These are phyloP conservation scores for Achaetomium macrosporum DNA, from an alignment of 2,329 filamentous ascomycete species.

Conservation along the genomic window DNA sequence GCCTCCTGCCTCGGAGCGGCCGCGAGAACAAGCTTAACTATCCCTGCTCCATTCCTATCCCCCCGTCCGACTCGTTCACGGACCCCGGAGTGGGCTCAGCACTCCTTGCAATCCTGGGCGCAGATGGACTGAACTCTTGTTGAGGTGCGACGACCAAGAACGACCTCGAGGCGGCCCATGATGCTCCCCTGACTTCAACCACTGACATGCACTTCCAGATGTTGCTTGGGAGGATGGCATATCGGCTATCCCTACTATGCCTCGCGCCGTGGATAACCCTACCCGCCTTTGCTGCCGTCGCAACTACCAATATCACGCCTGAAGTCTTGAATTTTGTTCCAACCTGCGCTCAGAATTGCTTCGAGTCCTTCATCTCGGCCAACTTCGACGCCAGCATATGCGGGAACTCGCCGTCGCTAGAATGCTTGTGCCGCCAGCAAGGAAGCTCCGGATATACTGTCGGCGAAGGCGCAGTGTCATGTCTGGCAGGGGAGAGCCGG, in stretches of 20 bases:
- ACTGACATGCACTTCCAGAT: slow-evolving; percentile 30
- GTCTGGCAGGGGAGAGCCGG: slow-evolving; percentile 50
- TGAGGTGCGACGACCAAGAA: slow-evolving; percentile 13
- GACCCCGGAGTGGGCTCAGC: background rate
- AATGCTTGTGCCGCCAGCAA: slow-evolving; percentile 57
- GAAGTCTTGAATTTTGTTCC: slow-evolving; percentile 45
- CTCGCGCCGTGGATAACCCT: slow-evolving; percentile 30
- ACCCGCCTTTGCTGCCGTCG: slow-evolving; percentile 23
- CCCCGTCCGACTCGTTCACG: background rate
- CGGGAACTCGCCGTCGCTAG: slow-evolving; percentile 44
- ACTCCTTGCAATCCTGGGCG: background rate
- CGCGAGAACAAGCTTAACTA: background rate
- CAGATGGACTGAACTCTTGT: slow-evolving; percentile 14
- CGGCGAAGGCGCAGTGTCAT: slow-evolving; percentile 66
- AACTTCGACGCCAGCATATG: slow-evolving; percentile 51
- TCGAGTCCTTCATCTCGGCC: slow-evolving; percentile 55
- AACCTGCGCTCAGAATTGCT: slow-evolving; percentile 54
- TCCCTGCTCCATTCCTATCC: background rate
- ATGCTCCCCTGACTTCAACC: background rate
- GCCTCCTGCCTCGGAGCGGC: slow-evolving; percentile 9
- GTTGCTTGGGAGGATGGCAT: slow-evolving; percentile 40
- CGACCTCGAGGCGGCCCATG: background rate
- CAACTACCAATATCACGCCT: slow-evolving; percentile 30
- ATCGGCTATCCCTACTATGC: slow-evolving; percentile 29
- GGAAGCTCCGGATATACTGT: slow-evolving; percentile 60